phyloP scores from a whole-genome alignment of 169 alveolate species.

The Plasmodium knowlesi region DNA sequence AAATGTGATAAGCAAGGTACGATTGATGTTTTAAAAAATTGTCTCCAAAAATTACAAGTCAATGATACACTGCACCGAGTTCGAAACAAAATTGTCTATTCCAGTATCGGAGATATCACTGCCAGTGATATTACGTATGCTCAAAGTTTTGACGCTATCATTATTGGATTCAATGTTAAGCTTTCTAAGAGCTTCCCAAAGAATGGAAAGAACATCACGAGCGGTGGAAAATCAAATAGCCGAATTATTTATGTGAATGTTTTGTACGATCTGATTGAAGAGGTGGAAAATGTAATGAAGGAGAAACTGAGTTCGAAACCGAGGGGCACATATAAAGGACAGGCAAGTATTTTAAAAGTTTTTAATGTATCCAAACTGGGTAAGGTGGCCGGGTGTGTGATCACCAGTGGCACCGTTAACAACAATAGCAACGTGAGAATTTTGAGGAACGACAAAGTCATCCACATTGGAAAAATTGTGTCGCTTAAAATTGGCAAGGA shows the following conservation, averaged over 20 bases:
- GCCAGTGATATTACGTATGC: constrained; percentile 60
- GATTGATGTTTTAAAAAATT: constrained; percentile 41
- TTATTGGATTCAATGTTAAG: constrained; percentile 56
- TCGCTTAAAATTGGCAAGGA: constrained; percentile 57
- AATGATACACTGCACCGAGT: constrained; percentile 36
- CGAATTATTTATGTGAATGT: constrained; percentile 38
- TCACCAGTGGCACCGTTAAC: constrained; percentile 34
- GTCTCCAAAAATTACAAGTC: constrained; percentile 3
- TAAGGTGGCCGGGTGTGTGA: constrained; percentile 62
- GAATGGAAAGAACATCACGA: neutral
- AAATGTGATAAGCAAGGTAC: constrained; percentile 73
- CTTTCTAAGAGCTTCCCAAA: constrained; percentile 9
- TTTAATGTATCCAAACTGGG: constrained; percentile 51
- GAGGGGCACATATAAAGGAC: constrained; percentile 24
- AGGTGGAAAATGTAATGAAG: constrained; percentile 20
- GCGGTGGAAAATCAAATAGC: neutral
- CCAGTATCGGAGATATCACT: constrained; percentile 57
- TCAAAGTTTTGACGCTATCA: constrained; percentile 44
- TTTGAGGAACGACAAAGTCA: constrained; percentile 22
- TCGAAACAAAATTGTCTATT: constrained; percentile 36
- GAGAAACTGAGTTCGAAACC: constrained; percentile 56
- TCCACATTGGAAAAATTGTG: constrained; percentile 25
- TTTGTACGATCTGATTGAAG: constrained; percentile 20
- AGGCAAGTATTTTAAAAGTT: constrained; percentile 46
- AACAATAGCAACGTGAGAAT: constrained; percentile 49